These are phyloP conservation scores for Adansonia grandidieri DNA, from an alignment of 441 rosid species.

Conservation along the genomic window DNA sequence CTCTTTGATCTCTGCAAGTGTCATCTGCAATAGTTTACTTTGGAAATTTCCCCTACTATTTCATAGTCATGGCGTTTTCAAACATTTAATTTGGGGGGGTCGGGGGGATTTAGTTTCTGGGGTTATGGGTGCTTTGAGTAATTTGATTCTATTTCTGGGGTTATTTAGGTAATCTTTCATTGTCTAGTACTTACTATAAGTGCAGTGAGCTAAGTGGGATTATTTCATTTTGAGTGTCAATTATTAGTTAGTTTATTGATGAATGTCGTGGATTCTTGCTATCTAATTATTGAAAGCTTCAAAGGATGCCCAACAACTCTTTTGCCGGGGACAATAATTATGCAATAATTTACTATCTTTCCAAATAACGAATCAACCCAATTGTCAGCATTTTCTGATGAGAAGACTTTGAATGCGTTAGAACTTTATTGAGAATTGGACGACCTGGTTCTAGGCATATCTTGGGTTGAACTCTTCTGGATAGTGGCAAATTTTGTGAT, in stretches of 20 bases:
- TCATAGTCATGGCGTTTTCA: constrained; percentile 33
- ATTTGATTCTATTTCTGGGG: constrained; percentile 22
- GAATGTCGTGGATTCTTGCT: background rate
- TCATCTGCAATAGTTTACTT: background rate
- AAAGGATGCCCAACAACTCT: constrained; percentile 4
- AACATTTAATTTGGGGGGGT: constrained; percentile 24
- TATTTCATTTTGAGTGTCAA: background rate
- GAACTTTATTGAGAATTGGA: constrained; percentile 16
- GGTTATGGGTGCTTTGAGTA: constrained; percentile 2
- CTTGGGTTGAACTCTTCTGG: constrained; percentile 15
- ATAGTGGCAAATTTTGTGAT: background rate
- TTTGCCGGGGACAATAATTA: background rate
- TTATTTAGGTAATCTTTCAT: constrained; percentile 15
- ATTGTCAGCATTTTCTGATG: constrained; percentile 21
- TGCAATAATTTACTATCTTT: background rate
- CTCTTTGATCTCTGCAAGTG: constrained; percentile 28
- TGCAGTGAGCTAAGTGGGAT: background rate
- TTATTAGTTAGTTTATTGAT: background rate
- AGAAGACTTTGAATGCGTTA: background rate
- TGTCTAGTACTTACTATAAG: constrained; percentile 1
- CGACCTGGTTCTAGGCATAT: constrained; percentile 11
- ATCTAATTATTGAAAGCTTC: background rate
- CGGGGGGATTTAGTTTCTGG: constrained; percentile 18
- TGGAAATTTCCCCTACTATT: background rate
- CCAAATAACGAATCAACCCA: constrained; percentile 2